Conservation (phyloP, 805 yeast species). For the Yarrowia divulgata region DNA sequence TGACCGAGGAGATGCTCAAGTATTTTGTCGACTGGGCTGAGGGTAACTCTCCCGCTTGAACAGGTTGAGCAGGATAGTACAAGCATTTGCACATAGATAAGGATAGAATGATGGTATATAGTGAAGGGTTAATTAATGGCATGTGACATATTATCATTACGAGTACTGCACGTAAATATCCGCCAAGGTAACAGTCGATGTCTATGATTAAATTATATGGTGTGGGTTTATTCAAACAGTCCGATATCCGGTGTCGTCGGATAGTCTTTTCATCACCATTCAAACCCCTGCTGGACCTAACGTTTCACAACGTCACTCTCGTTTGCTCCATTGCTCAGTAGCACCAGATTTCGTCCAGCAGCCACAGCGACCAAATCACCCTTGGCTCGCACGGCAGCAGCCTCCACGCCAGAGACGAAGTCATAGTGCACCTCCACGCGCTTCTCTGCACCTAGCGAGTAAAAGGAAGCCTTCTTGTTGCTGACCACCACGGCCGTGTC, state of each 20-base stretch:
- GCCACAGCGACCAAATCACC: conserved; percentile 22
- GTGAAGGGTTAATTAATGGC: neutral
- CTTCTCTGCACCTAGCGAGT: neutral
- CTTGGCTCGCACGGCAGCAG: conserved; percentile 3
- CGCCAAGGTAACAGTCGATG: too few species aligned
- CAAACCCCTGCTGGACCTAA: neutral
- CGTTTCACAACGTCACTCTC: neutral
- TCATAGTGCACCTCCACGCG: neutral
- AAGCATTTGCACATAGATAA: neutral
- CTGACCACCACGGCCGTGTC: conserved; percentile 14
- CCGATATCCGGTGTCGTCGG: neutral
- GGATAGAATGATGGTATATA: neutral
- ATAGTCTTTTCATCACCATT: neutral
- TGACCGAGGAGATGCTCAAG: conserved; percentile 82
- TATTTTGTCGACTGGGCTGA: conserved; percentile 63
- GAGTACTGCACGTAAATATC: too few species aligned
- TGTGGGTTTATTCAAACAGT: neutral
- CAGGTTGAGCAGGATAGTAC: neutral
- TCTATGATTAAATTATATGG: conserved; percentile 6
- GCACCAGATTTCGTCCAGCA: neutral
- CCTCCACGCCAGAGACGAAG: conserved; percentile 25
- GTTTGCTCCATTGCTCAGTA: neutral
- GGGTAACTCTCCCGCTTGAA: neutral
- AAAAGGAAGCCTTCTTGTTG: conserved; percentile 5
- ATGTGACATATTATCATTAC: neutral